A percentile compares a stretch with the other conserved stretches of the same genome.
Evolutionary conservation across 139 green algal genomes (phyloP).

Genomic region (Marvania coccoides): DNA sequence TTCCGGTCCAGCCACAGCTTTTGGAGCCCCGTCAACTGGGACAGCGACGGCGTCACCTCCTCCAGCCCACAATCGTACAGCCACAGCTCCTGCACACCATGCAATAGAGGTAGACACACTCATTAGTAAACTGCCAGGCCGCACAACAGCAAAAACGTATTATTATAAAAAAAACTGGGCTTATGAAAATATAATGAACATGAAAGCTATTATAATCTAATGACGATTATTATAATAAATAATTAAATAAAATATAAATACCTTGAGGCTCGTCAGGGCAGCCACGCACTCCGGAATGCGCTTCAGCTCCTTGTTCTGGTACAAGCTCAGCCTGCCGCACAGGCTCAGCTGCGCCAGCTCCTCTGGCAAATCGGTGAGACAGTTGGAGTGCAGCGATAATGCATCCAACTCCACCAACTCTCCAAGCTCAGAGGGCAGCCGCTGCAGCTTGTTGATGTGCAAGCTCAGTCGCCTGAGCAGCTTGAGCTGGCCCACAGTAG

Average conservation of each 20-base stretch:
- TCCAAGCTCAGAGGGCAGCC: slow-evolving; percentile 19
- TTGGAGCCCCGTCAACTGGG: slow-evolving; percentile 16
- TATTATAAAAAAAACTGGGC: too few species aligned
- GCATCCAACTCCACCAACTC: slow-evolving; percentile 25
- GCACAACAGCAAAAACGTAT: too few species aligned
- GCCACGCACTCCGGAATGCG: slow-evolving; percentile 6
- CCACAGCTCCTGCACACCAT: slow-evolving; percentile 24
- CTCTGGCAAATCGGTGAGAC: slow-evolving; percentile 1
- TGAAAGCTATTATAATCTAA: too few species aligned
- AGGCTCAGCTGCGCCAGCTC: slow-evolving; percentile 7
- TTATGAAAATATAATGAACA: too few species aligned
- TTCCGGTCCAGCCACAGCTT: slow-evolving; percentile 32
- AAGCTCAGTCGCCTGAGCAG: slow-evolving; percentile 19
- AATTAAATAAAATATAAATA: too few species aligned
- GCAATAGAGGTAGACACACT: too few species aligned
- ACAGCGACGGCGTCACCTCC: slow-evolving; percentile 13
- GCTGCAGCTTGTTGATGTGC: slow-evolving; percentile 29
- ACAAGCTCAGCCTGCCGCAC: slow-evolving; percentile 17
- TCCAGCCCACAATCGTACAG: slow-evolving; percentile 31
- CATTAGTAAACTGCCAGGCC: too few species aligned
- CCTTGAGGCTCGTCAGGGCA: slow-evolving; percentile 5
- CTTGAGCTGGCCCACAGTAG: slow-evolving; percentile 14
- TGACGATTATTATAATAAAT: too few species aligned
- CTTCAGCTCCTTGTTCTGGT: slow-evolving; percentile 23
- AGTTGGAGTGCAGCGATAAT: slow-evolving; percentile 25